Evolutionary conservation across 2,329 filamentous ascomycete species (phyloP).

Genomic region (Teratosphaeria gauchensis): DNA sequence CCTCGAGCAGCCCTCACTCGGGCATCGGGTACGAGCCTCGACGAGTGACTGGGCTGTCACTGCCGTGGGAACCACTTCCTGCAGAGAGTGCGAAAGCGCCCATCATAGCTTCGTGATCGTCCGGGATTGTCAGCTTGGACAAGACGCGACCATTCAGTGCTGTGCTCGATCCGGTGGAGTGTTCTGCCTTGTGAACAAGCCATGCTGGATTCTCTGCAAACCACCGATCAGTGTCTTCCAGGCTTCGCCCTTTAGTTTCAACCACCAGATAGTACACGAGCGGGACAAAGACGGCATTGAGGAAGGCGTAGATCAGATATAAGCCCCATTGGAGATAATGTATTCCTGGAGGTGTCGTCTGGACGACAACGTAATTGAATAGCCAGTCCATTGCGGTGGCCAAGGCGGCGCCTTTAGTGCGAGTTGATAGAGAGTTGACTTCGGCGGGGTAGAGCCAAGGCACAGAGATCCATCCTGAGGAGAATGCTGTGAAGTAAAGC

Average conservation of each 20-base stretch:
- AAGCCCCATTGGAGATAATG: constrained; percentile 19
- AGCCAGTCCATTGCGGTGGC: constrained; percentile 35
- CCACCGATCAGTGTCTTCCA: constrained; percentile 17
- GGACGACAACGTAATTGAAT: constrained; percentile 37
- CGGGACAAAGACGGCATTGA: constrained; percentile 36
- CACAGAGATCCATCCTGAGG: constrained; percentile 38
- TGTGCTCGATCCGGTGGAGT: neutral
- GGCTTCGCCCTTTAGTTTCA: constrained; percentile 12
- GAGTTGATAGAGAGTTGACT: constrained; percentile 43
- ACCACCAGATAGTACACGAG: constrained; percentile 52
- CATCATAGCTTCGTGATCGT: constrained; percentile 14
- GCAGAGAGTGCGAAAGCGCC: constrained; percentile 8
- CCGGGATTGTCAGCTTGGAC: constrained; percentile 4
- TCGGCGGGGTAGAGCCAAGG: constrained; percentile 18
- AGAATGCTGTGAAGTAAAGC: constrained; percentile 60
- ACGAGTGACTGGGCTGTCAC: constrained; percentile 4
- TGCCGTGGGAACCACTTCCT: neutral
- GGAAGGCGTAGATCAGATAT: constrained; percentile 18
- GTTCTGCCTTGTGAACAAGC: constrained; percentile 13
- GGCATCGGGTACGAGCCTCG: constrained; percentile 3
- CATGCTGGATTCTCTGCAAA: constrained; percentile 11
- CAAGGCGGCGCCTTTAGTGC: constrained; percentile 45
- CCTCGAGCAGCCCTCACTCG: neutral
- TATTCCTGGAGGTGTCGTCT: constrained; percentile 11
- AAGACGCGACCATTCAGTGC: constrained; percentile 1